Evolutionary conservation across 805 yeast genomes (phyloP), one percentile per base, ranked within the genome.

Genomic region (Candida quercuum): DNA sequence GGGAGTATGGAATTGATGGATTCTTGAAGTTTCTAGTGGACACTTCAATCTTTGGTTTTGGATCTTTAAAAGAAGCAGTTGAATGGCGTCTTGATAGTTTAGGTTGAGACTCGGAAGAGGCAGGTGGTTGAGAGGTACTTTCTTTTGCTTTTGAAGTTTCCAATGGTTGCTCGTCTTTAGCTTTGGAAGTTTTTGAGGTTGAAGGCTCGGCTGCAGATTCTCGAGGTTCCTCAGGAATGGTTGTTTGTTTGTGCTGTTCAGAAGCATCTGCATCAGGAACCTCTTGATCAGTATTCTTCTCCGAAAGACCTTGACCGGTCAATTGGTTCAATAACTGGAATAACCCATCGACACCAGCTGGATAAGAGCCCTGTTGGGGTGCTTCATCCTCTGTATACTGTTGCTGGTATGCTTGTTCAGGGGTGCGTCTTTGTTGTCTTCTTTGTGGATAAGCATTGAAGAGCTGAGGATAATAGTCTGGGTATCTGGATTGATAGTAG

Each of bases 1-100:
- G 83, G 10, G 81, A 71, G 42, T 74, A 74, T 44, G 80, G 79
- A 32, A 69, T 42, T 15, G 60, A 56, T 20, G 54, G 51, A 35
- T 52, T 51, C 32, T 46, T 47, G 12, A 47, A 46, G 23, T 54
- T 54, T 16, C 56, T 46, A 21, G 35, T 38, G 9, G 57, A 51
- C 32, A 52, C 41, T 42, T 54, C 59, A 39, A 54, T 39, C 38
- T 50, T 52, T 43, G 59, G 57, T 32, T 43, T 32, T 38, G 57
- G 52, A 17, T 47, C 55, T 35, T 47, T 45, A 29, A 45, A 37
- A 13, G 38, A 27, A 8, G 37, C 41, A 11, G 48, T 41, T 10
- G 56, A 50, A 35, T 54, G 59, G 36, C 54, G 55, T 33, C 42
- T 48, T 13, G 31, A 6, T 11, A 27, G 11, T 15, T n/a, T 14